Conservation (phyloP, 306 rosid genomes). For the Malus fusca region DNA sequence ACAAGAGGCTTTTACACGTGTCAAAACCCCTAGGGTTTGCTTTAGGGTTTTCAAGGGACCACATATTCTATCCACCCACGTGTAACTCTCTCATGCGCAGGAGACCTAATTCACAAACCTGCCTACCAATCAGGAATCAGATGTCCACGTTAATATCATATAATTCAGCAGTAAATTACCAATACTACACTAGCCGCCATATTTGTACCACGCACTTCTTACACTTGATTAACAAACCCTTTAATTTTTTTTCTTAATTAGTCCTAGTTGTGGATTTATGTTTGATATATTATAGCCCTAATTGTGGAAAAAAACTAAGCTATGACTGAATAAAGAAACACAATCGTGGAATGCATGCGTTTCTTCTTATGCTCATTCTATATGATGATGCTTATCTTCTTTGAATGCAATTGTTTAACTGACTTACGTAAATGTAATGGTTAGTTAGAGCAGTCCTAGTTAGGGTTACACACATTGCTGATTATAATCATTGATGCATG, state of each 20-base stretch:
- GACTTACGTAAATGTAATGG: background rate
- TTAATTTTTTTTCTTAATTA: background rate
- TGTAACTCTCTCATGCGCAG: constrained; percentile 8
- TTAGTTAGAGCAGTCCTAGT: background rate
- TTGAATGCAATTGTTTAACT: background rate
- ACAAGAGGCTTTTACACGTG: constrained; percentile 48
- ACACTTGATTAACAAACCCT: background rate
- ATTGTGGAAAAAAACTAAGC: background rate
- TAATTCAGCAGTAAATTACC: background rate
- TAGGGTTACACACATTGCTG: background rate
- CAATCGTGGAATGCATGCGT: background rate
- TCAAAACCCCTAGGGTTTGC: constrained; percentile 24
- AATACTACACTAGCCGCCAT: constrained; percentile 40
- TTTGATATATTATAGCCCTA: background rate
- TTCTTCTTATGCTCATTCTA: background rate
- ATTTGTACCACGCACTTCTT: background rate
- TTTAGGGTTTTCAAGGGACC: constrained; percentile 34
- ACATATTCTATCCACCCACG: constrained; percentile 44
- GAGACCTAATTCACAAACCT: background rate
- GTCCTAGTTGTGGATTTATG: background rate
- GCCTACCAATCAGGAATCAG: constrained; percentile 21
- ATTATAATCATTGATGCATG: background rate
- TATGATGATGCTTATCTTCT: background rate
- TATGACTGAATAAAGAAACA: background rate
- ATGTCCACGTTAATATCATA: background rate